phyloP scores from a whole-genome alignment of 768 basidiomycete genomes.

The Mycena olivaceomarginata region DNA sequence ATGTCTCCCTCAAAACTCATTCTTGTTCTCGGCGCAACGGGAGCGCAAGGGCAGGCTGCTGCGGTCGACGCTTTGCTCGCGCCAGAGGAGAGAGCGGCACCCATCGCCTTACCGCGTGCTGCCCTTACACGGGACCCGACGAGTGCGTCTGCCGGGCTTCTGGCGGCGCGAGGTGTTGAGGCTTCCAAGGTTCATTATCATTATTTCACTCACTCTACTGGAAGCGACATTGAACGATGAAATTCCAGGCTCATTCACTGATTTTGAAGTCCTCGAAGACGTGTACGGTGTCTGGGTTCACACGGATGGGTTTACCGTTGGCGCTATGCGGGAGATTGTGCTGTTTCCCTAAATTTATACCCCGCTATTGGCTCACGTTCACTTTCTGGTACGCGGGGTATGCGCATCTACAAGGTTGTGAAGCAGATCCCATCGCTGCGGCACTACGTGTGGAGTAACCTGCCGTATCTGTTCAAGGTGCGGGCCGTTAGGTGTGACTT shows the following conservation, averaged over 20 bases:
- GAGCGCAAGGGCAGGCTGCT: slow-evolving; percentile 6
- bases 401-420: slow-evolving; percentile 64
- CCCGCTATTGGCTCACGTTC: too few species aligned
- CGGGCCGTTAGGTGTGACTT: too few species aligned
- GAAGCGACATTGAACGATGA: too few species aligned
- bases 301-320: slow-evolving; percentile 53
- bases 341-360: slow-evolving; percentile 37
- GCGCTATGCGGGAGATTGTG: too few species aligned
- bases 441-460: too few species aligned
- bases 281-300: slow-evolving; percentile 61
- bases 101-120: slow-evolving; percentile 4
- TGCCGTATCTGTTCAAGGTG: slow-evolving; percentile 28
- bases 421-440: slow-evolving; percentile 54
- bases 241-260: slow-evolving; percentile 59
- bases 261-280: slow-evolving; percentile 56
- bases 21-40: background rate
- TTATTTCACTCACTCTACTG: too few species aligned
- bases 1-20: slow-evolving; percentile 1
- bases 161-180: slow-evolving; percentile 59
- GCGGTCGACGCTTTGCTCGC: background rate
- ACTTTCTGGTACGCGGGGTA: slow-evolving; percentile 53
- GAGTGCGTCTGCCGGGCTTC: slow-evolving; percentile 53
- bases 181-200: slow-evolving; percentile 55
- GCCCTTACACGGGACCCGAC: slow-evolving; percentile 3
- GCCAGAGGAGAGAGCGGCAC: background rate